Percentiles rank a stretch among this genome's conserved stretches.
These are phyloP conservation scores for Gynochthodes officinalis DNA, from an alignment of 257 asterid genomes.

Conservation along the genomic window DNA sequence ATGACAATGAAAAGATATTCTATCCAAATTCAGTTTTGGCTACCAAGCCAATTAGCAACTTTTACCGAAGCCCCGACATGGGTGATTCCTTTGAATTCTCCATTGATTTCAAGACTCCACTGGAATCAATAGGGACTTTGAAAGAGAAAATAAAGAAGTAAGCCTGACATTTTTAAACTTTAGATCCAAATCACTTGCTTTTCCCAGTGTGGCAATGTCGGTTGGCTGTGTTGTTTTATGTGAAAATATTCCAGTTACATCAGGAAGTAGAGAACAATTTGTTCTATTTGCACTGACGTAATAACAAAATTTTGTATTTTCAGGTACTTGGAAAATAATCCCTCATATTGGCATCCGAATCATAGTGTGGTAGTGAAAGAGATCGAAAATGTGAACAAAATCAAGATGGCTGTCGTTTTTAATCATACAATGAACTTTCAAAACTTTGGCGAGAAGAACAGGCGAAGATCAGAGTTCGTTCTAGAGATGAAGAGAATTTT, in stretches of 20 bases:
- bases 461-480: constrained; percentile 58
- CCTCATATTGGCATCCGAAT: constrained; percentile 76
- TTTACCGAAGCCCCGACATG: constrained; percentile 92
- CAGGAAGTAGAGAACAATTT: neutral
- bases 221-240: neutral
- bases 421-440: constrained; percentile 89
- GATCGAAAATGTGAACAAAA: constrained; percentile 83
- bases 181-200: neutral
- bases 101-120: constrained; percentile 66
- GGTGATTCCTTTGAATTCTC: constrained; percentile 70
- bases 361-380: constrained; percentile 86
- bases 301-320: constrained; percentile 1
- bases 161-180: constrained; percentile 19
- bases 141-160: constrained; percentile 66
- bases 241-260: neutral
- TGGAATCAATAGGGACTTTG: constrained; percentile 67
- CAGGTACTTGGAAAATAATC: constrained; percentile 69
- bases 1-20: constrained; percentile 62
- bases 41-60: constrained; percentile 78
- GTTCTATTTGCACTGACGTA: neutral
- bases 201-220: neutral
- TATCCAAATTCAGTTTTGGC: constrained; percentile 83
- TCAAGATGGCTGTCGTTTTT: constrained; percentile 65
- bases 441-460: constrained; percentile 53
- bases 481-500: constrained; percentile 72